Evolutionary conservation across 345 rosid species (phyloP).

Genomic region (Trapa incisa): DNA sequence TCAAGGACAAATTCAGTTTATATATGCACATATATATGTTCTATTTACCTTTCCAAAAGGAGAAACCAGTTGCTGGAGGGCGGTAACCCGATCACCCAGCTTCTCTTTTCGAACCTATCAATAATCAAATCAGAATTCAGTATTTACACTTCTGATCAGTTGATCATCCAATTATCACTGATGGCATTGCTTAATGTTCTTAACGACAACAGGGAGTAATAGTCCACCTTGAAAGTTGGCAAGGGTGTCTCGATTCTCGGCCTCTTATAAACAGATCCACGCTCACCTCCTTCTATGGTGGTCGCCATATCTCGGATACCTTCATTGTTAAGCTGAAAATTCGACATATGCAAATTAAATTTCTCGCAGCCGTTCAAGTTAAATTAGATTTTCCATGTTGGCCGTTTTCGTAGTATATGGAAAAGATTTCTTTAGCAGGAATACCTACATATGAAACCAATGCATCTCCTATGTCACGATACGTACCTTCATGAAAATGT

Average conservation of each 20-base stretch:
- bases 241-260: constrained; percentile 58
- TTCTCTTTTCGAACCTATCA: constrained; percentile 80
- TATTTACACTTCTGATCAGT: neutral
- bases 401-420: no score
- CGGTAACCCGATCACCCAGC: constrained; percentile 93
- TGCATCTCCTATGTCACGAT: neutral
- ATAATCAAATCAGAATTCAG: neutral
- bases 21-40: no score
- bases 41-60: constrained; percentile 82
- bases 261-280: constrained; percentile 38
- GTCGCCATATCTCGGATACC: constrained; percentile 27
- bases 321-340: constrained; percentile 19
- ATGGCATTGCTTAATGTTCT: neutral
- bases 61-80: constrained; percentile 90
- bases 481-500: neutral
- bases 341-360: neutral
- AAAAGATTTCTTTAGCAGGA: neutral
- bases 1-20: no score
- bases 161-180: neutral
- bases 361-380: neutral
- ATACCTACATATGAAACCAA: neutral
- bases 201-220: no score
- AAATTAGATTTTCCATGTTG: no score
- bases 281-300: constrained; percentile 28
- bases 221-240: constrained; percentile 68